Base-by-base conservation (phyloP, 1,284 basidiomycete genomes). In the Tilletia caries region DNA sequence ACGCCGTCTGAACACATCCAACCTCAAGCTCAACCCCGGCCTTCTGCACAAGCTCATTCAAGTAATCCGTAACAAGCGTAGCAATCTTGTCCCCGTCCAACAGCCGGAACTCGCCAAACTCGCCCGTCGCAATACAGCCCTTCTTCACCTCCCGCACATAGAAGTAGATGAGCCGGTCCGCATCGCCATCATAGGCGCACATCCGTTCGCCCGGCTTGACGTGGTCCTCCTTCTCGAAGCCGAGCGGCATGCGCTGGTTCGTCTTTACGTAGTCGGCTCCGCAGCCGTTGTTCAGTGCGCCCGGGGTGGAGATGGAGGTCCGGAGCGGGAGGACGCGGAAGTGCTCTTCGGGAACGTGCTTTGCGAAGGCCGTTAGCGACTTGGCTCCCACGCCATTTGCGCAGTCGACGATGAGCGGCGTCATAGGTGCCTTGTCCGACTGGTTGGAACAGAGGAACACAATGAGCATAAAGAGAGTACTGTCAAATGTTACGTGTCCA, bases 21-120 rank as follows among this genome's bases (percentile, higher is more conserved):
- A 83, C 71, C 67, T 80, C 70, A 65, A 83, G 71, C 48, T 79
- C 73, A 32, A 83, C 71, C 0, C 72, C 75, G 1, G 81, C 77
- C 29, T 70, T 68, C 44, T 78, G 91, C 74, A 96, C 92, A 12
- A 96, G 88, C 72, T 95, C 93, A 32, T 92, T 90, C 71, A 99
- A 90, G 85, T 95, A 98, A 60, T 92, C 90, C 2, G 95, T 93
- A 4, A 93, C 92, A 27, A 99, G 88, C 0, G 91, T 91, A 3
- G 95, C 93, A 73, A 98, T 98, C 87, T 98, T 98, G 86, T 99
- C 96, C 3, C 96, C 96, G 81, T 99, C 96, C 52, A 99, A 88
- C 87, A 99, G 89, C 75, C 89, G 90, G 87, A 98, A 99, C n/a
- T 78, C 75, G 20, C 79, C 80, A 25, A 62, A 23, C 32, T 62